A percentile compares a stretch with the other conserved stretches of the same genome.
phyloP scores from a whole-genome alignment of 1,139 yeast species.

The Saccharomyces hybrid region DNA sequence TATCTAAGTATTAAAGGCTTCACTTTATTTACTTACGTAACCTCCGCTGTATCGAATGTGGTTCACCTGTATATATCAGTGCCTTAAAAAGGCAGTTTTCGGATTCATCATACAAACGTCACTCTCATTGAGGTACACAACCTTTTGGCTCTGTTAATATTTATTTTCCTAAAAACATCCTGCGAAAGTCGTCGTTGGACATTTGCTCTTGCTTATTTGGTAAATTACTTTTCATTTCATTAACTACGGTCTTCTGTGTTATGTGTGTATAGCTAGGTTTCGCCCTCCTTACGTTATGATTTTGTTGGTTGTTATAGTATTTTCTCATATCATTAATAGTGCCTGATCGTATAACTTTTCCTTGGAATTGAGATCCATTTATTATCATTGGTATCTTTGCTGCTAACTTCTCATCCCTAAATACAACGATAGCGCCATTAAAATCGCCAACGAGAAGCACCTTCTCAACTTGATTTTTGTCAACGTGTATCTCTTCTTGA shows the following conservation, averaged over 20 bases:
- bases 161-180: conserved; percentile 31
- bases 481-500: conserved; percentile 35
- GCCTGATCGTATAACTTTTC: conserved; percentile 34
- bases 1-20: neutral
- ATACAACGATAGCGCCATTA: conserved; percentile 50
- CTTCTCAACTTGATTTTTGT: conserved; percentile 24
- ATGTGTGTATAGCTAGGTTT: neutral
- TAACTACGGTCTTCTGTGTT: neutral
- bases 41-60: neutral
- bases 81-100: neutral
- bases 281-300: neutral
- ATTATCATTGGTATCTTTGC: conserved; percentile 51
- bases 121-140: neutral
- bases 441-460: conserved; percentile 43
- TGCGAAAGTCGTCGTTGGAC: conserved; percentile 38
- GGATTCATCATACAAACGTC: neutral
- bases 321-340: conserved; percentile 34
- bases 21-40: neutral
- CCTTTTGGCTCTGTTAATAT: neutral
- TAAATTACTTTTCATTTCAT: neutral
- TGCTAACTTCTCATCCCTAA: conserved; percentile 40
- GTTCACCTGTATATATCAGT: neutral
- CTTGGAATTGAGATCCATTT: conserved; percentile 39
- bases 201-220: conserved; percentile 11
- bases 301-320: conserved; percentile 1